These are phyloP conservation scores for Yamadazyma endophytica DNA, from an alignment of 805 yeast genomes.

Conservation along the genomic window DNA sequence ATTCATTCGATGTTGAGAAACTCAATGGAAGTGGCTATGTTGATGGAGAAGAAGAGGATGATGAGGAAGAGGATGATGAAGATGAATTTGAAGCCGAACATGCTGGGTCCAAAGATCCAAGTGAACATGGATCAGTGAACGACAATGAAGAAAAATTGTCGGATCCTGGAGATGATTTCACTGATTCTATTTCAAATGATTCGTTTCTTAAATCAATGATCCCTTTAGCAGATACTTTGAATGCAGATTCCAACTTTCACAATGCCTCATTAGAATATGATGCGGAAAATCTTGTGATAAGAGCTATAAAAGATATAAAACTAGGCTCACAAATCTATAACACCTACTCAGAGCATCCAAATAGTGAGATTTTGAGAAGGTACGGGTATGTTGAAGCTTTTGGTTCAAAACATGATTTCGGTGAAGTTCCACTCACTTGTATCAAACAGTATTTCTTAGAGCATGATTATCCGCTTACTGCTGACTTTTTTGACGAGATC, in stretches of 20 bases:
- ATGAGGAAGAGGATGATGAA: slow-evolving; percentile 19
- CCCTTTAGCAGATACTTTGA: slow-evolving; percentile 87
- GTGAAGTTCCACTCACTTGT: slow-evolving; percentile 54
- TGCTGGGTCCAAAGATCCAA: slow-evolving; percentile 4
- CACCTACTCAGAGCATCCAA: slow-evolving; percentile 87
- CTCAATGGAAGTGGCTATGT: slow-evolving; percentile 16
- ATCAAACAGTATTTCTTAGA: slow-evolving; percentile 36
- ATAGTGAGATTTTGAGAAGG: slow-evolving; percentile 82
- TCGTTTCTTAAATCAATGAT: slow-evolving; percentile 75
- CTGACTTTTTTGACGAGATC: slow-evolving; percentile 30
- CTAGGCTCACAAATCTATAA: slow-evolving; percentile 77
- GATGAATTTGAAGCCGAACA: slow-evolving; percentile 16
- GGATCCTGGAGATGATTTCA: slow-evolving; percentile 9
- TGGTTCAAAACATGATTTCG: slow-evolving; percentile 76
- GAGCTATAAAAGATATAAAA: slow-evolving; percentile 54
- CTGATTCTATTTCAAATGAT: slow-evolving; percentile 16
- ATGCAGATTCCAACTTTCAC: slow-evolving; percentile 73
- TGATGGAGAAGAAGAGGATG: slow-evolving; percentile 19
- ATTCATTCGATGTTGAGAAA: slow-evolving; percentile 79
- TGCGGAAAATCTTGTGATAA: slow-evolving; percentile 58
- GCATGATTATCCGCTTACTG: slow-evolving; percentile 13
- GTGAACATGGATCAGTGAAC: too few species aligned
- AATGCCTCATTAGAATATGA: slow-evolving; percentile 69
- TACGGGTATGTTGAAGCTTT: slow-evolving; percentile 84
- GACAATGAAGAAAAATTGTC: slow-evolving; percentile 8